Evolutionary conservation across 805 yeast genomes (phyloP).

Genomic region (Wickerhamomyces strasburgensis): DNA sequence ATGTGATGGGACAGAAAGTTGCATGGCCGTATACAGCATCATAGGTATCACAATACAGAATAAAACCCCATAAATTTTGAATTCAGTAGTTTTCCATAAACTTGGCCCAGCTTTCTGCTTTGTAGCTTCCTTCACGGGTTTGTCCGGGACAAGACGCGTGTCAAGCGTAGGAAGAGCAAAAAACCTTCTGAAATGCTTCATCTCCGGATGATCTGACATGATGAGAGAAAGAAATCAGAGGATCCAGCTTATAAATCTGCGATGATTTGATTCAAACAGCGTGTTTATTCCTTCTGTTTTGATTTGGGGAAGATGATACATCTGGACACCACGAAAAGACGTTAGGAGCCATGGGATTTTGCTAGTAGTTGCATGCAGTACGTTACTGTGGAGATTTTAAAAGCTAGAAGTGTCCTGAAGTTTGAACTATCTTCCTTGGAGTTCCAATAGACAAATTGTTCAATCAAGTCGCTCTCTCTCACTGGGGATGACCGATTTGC

Average conservation of each 20-base stretch:
- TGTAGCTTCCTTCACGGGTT: constrained; percentile 8
- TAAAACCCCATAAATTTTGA: constrained; percentile 56
- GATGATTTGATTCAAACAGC: no score
- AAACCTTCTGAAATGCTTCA: neutral
- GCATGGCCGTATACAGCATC: constrained; percentile 78
- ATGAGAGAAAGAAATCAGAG: neutral
- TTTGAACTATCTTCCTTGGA: no score
- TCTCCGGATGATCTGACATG: no score
- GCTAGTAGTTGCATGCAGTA: no score
- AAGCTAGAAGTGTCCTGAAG: no score
- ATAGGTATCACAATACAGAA: constrained; percentile 72
- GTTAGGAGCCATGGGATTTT: no score
- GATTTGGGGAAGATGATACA: no score
- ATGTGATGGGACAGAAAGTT: constrained; percentile 69
- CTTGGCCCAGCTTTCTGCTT: constrained; percentile 28
- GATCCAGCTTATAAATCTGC: no score
- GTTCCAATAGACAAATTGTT: no score
- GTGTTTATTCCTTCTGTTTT: no score
- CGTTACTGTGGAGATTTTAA: no score
- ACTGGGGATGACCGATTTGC: constrained; percentile 23
- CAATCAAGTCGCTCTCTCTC: neutral
- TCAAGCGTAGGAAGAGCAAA: constrained; percentile 36
- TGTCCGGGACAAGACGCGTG: constrained; percentile 29
- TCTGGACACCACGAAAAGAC: no score
- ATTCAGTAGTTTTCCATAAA: constrained; percentile 76